phyloP scores from a whole-genome alignment of 2,329 filamentous ascomycete genomes.

The Aphanoascus verrucosus region DNA sequence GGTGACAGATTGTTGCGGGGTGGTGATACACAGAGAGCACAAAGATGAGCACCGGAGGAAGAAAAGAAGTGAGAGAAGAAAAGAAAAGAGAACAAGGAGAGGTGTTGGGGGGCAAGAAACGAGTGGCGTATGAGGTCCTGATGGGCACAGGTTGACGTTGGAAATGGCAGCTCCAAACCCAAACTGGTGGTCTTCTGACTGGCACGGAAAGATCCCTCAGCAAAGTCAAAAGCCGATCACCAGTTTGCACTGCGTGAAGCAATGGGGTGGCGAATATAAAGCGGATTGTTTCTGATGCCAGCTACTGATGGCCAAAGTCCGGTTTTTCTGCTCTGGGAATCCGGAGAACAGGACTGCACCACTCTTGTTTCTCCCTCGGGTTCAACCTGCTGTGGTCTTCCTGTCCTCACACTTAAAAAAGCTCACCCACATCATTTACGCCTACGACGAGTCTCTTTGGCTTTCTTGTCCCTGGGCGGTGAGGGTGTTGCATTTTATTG shows the following conservation, averaged over 20 bases:
- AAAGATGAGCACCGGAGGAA: slow-evolving; percentile 2
- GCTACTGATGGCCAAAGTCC: not conserved
- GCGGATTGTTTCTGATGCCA: not conserved
- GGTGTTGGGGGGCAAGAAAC: not conserved
- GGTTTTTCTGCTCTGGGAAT: not conserved
- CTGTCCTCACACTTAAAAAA: slow-evolving; percentile 1
- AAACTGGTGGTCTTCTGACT: slow-evolving; percentile 12
- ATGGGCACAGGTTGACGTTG: slow-evolving; percentile 3
- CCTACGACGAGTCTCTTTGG: not conserved
- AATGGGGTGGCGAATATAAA: slow-evolving; percentile 1
- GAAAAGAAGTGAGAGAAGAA: slow-evolving; percentile 8
- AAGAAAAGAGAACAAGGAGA: slow-evolving; percentile 15
- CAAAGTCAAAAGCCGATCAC: slow-evolving; percentile 10
- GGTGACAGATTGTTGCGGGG: slow-evolving; percentile 8
- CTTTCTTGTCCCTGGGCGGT: slow-evolving; percentile 6
- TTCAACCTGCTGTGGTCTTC: not conserved
- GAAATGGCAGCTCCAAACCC: slow-evolving; percentile 8
- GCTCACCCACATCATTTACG: not conserved
- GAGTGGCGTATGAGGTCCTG: slow-evolving; percentile 6
- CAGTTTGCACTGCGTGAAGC: not conserved
- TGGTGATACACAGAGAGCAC: slow-evolving; percentile 10
- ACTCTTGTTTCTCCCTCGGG: not conserved
- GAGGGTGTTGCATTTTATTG: slow-evolving; percentile 4
- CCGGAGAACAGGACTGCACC: not conserved
- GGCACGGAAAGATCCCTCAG: slow-evolving; percentile 10